Base-by-base conservation (phyloP, 2,329 filamentous ascomycete species). In the Hymenoscyphus repandus region DNA sequence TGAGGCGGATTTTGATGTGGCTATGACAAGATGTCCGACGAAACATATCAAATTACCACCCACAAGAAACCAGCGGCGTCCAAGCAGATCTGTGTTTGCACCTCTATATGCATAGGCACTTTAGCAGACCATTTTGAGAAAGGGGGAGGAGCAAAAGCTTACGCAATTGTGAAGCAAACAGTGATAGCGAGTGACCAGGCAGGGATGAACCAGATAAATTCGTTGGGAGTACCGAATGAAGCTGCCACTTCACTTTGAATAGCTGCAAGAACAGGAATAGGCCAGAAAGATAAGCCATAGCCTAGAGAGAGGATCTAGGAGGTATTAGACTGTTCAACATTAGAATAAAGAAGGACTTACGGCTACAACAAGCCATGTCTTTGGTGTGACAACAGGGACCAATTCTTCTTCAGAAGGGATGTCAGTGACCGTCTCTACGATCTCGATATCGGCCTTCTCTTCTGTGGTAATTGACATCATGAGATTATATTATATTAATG, bases 61-160 rank as follows among this genome's bases (percentile, higher is more conserved):
- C 1, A 73, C 64, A 38, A 74, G 61, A 56, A 74, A 74, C 70
- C 70, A 74, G 31, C 72, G 65, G 49, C 74, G 69, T 12, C 74
- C 73, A 17, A 76, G 68, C 11, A 75, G 62, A 59, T 77, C 73
- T 10, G 70, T 73, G 59, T 75, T 75, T 5, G 72, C 63, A 33
- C 68, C 68, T 47, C 64, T 58, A 47, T 15, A 22, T 9, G 42
- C 34, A 34, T 30, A 41, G 12, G 12, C 6, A 17, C 13, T 4
- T 15, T 15, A 30, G 6, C n/a, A 31, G 13, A 33, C 2, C 2
- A 4, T 44, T 5, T 32, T n/a, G 5, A 44, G 9, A 15, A 27
- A 2, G 6, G n/a, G 6, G 10, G 39, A 10, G 39, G 22, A 20
- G 15, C 13, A 17, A 17, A 30, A 22, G 57, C 67, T 65, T 41